A percentile compares a stretch with the other conserved stretches of the same genome.
Evolutionary conservation across 2,329 filamentous ascomycete genomes (phyloP).

Genomic region (Ilyonectria robusta): DNA sequence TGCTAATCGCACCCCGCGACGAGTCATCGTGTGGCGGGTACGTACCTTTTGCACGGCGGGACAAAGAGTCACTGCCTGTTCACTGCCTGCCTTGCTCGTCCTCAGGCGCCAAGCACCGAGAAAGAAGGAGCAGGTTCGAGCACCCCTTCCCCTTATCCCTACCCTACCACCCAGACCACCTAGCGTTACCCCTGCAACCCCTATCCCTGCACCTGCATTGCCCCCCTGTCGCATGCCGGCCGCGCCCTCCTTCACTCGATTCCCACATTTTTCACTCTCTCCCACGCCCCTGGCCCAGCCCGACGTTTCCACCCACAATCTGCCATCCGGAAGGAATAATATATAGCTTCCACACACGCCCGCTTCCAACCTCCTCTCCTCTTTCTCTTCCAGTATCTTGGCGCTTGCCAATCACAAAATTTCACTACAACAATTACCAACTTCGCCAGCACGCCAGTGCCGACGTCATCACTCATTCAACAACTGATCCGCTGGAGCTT

Average conservation of each 20-base stretch:
- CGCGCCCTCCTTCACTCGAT: conserved; percentile 27
- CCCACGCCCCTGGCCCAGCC: conserved; percentile 38
- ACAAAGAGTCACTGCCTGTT: conserved; percentile 6
- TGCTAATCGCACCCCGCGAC: conserved; percentile 34
- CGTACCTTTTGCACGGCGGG: conserved; percentile 1
- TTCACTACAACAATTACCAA: conserved; percentile 33
- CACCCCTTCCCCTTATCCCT: conserved; percentile 30
- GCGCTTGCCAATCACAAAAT: conserved; percentile 56
- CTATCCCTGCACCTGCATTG: conserved; percentile 32
- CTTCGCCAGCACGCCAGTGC: conserved; percentile 43
- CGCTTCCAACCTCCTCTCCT: conserved; percentile 46
- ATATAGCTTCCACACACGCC: conserved; percentile 52
- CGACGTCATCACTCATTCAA: conserved; percentile 49
- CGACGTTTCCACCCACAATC: conserved; percentile 46
- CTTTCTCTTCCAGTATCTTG: conserved; percentile 53
- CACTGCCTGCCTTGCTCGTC: conserved; percentile 41
- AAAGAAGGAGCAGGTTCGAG: conserved; percentile 26
- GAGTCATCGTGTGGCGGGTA: neutral
- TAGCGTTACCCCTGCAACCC: conserved; percentile 26
- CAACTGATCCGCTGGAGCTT: conserved; percentile 44
- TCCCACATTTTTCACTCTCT: conserved; percentile 16
- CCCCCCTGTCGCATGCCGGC: conserved; percentile 46
- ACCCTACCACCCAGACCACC: conserved; percentile 1
- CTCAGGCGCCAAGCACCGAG: conserved; percentile 22
- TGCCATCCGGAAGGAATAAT: conserved; percentile 40